Percentiles rank a stretch among this genome's conserved stretches.
Evolutionary conservation across 2,329 filamentous ascomycete genomes (phyloP).

Genomic region (Cordyceps tenuipes): DNA sequence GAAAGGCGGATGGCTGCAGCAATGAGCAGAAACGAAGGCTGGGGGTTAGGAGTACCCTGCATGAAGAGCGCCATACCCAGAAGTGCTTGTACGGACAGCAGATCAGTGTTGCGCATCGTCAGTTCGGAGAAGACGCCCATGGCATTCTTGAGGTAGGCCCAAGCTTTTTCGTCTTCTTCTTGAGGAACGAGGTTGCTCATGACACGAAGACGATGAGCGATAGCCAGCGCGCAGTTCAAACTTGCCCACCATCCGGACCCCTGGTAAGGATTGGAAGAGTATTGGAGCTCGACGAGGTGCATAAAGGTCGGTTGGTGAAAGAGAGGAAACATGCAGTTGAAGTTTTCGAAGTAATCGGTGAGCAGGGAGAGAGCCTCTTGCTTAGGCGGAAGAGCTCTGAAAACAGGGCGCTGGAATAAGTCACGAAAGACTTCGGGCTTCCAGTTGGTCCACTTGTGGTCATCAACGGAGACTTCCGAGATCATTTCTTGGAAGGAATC

Average conservation of each 20-base stretch:
- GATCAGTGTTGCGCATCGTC: constrained; percentile 90
- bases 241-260: constrained; percentile 98
- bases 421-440: constrained; percentile 96
- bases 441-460: constrained; percentile 96
- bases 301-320: constrained; percentile 98
- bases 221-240: constrained; percentile 87
- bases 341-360: constrained; percentile 94
- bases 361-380: constrained; percentile 80
- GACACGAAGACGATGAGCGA: constrained; percentile 81
- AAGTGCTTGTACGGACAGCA: constrained; percentile 88
- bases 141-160: constrained; percentile 94
- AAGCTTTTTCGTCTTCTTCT: constrained; percentile 89
- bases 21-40: constrained; percentile 85
- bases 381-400: constrained; percentile 74
- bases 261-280: constrained; percentile 84
- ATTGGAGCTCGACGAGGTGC: constrained; percentile 91
- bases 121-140: constrained; percentile 89
- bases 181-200: constrained; percentile 90
- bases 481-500: constrained; percentile 93
- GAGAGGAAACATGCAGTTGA: constrained; percentile 97
- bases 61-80: constrained; percentile 91
- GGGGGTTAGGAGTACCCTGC: constrained; percentile 92
- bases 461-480: constrained; percentile 77
- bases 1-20: constrained; percentile 83
- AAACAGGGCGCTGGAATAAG: constrained; percentile 77